Base-by-base conservation (phyloP, 768 basidiomycete species). In the Dendrothele bispora region DNA sequence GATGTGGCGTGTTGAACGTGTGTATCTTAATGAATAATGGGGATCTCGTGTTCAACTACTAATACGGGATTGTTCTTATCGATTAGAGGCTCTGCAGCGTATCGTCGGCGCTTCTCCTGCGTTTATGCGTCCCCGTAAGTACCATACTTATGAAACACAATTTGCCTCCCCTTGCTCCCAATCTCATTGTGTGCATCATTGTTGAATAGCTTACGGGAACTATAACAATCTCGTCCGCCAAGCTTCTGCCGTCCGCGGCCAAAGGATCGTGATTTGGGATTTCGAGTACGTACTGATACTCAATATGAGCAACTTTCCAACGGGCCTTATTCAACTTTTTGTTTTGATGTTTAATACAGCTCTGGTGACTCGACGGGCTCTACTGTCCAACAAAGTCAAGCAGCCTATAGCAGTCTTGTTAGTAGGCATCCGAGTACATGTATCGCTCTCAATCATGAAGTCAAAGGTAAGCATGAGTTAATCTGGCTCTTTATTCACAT, bases 121-220 rank as follows among this genome's bases (percentile, higher is more conserved):
- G 22, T 72, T 77, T 48, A 72, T 75, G 72, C 69, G 76, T 25
- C 75, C 76, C 37, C 76, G 72, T 72, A 55, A 44, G 66, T 57
- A 20, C 17, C 7, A 1, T 6, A 3, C 24, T 20, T 46, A 21
- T 10, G 1, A 36, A 25, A n/a, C 22, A 30, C 27, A 22, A 26
- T 4, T 15, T 14, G 39, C 29, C 43, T 8, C 38, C n/a, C n/a
- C n/a, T n/a, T n/a, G n/a, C n/a, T n/a, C n/a, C n/a, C n/a, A n/a
- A n/a, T n/a, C n/a, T n/a, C n/a, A n/a, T 20, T 21, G 6, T 29
- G 7, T 7, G 15, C 15, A 1, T 27, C 41, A 11, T 34, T 49
- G n/a, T n/a, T n/a, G n/a, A n/a, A n/a, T n/a, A 72, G 67, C 75
- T 5, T 78, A 70, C 50, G 75, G 76, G 8, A 69, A 59, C 53